phyloP scores from a whole-genome alignment of 495 filamentous ascomycete genomes.

The Saxophila tyrrhenica region DNA sequence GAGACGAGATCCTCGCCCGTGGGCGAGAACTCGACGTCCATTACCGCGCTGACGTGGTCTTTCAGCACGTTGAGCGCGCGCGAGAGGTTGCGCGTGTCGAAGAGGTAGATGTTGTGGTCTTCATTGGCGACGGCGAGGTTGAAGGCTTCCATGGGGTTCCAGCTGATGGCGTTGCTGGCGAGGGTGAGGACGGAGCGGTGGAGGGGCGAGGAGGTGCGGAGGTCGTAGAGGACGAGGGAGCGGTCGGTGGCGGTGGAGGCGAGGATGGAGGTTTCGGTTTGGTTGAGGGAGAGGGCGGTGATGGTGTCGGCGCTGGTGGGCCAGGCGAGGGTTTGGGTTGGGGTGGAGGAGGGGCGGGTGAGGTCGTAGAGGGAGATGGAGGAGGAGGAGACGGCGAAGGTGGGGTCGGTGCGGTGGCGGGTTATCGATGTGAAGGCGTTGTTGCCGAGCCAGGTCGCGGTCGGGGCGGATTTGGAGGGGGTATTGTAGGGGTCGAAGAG shows the following conservation, averaged over 20 bases:
- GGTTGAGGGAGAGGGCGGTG: conserved; percentile 80
- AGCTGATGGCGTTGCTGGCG: conserved; percentile 72
- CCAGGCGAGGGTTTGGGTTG: conserved; percentile 74
- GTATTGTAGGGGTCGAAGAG: conserved; percentile 82
- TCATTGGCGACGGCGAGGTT: conserved; percentile 78
- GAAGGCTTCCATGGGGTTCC: conserved; percentile 95
- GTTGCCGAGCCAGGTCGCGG: conserved; percentile 71
- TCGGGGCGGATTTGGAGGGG: conserved; percentile 46
- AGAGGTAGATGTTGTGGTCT: conserved; percentile 70
- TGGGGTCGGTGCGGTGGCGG: conserved; percentile 60
- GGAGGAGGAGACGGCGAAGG: conserved; percentile 63
- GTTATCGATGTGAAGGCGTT: conserved; percentile 75
- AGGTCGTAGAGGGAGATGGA: conserved; percentile 81
- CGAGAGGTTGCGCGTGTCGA: conserved; percentile 77
- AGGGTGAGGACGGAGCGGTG: conserved; percentile 67
- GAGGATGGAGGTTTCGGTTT: conserved; percentile 81
- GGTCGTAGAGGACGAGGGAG: conserved; percentile 75
- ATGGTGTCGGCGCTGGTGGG: conserved; percentile 86
- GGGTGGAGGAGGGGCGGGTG: conserved; percentile 55
- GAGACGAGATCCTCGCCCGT: conserved; percentile 90
- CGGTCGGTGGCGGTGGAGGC: conserved; percentile 75
- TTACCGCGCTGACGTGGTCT: conserved; percentile 91
- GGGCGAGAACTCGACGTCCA: conserved; percentile 92
- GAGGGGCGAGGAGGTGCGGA: conserved; percentile 76
- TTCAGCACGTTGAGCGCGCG: conserved; percentile 84